Conservation (phyloP, 2,329 filamentous ascomycete genomes). For the Fusarium tanahbumbuense region DNA sequence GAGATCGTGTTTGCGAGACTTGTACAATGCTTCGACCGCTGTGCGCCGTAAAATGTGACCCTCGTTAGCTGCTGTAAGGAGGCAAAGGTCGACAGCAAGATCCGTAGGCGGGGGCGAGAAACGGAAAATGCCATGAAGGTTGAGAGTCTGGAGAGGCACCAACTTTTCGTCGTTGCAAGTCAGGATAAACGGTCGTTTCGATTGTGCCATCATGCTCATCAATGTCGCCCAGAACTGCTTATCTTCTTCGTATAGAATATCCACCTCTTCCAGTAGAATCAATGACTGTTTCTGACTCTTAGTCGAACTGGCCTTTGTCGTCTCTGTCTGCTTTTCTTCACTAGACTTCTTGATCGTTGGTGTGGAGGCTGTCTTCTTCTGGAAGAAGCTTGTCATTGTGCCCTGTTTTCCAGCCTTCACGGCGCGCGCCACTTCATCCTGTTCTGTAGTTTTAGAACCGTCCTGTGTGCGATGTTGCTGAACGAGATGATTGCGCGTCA, state of each 20-base stretch:
- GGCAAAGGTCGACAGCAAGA: conserved; percentile 80
- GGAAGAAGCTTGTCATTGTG: conserved; percentile 86
- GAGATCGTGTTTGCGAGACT: conserved; percentile 76
- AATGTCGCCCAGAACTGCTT: conserved; percentile 94
- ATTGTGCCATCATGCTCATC: conserved; percentile 79
- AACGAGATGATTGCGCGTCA: conserved; percentile 95
- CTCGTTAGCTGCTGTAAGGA: conserved; percentile 87
- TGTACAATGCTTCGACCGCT: conserved; percentile 77
- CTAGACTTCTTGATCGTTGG: conserved; percentile 47
- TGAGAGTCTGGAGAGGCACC: conserved; percentile 79
- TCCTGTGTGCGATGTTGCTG: conserved; percentile 57
- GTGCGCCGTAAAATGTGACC: conserved; percentile 80
- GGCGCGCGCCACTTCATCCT: conserved; percentile 58
- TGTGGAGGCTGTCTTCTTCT: conserved; percentile 55
- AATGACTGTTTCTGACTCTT: conserved; percentile 88
- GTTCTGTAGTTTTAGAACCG: conserved; percentile 45
- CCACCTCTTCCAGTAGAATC: conserved; percentile 93
- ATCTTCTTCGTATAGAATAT: conserved; percentile 94
- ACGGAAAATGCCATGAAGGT: conserved; percentile 86
- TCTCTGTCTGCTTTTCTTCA: conserved; percentile 45
- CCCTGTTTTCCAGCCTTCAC: conserved; percentile 78
- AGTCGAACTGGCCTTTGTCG: conserved; percentile 47
- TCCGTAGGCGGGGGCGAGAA: conserved; percentile 74
- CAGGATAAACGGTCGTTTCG: conserved; percentile 91
- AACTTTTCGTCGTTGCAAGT: conserved; percentile 93